phyloP scores from a whole-genome alignment of 768 basidiomycete genomes.

The Exsudoporus frostii region DNA sequence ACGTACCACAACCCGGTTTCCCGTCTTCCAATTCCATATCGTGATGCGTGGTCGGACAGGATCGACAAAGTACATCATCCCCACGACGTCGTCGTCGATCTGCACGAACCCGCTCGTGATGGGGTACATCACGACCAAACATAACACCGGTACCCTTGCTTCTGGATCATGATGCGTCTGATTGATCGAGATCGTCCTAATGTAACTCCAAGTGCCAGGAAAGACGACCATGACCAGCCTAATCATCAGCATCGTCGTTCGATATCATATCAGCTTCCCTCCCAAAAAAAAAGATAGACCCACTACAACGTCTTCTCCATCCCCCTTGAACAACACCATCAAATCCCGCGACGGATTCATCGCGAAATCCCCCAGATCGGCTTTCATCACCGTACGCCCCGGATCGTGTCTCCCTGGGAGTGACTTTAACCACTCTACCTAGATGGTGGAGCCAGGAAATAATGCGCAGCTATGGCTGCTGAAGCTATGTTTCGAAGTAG shows the following conservation, averaged over 20 bases:
- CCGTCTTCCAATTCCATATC: constrained; percentile 54
- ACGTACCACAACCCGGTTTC: constrained; percentile 35
- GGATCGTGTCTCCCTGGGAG: constrained; percentile 13
- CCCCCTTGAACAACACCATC: constrained; percentile 40
- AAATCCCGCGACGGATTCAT: constrained; percentile 67
- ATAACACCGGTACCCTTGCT: constrained; percentile 33
- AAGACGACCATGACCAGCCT: constrained; percentile 9
- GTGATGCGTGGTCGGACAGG: constrained; percentile 23
- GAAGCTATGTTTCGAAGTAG: no score
- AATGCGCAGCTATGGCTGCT: no score
- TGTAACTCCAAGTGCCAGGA: constrained; percentile 35
- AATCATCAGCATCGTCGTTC: background rate
- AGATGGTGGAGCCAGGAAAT: no score
- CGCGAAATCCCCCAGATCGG: constrained; percentile 52
- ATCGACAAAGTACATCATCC: constrained; percentile 40
- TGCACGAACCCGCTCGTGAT: constrained; percentile 41
- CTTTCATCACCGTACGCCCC: constrained; percentile 18
- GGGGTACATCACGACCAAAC: constrained; percentile 21
- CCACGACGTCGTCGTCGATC: constrained; percentile 53
- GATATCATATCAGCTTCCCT: no score
- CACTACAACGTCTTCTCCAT: constrained; percentile 17
- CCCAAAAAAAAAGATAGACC: background rate
- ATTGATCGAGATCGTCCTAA: constrained; percentile 42
- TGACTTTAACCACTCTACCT: no score
- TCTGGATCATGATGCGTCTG: constrained; percentile 35